Evolutionary conservation across 768 basidiomycete genomes (phyloP).

Genomic region (Amanita exitialis): DNA sequence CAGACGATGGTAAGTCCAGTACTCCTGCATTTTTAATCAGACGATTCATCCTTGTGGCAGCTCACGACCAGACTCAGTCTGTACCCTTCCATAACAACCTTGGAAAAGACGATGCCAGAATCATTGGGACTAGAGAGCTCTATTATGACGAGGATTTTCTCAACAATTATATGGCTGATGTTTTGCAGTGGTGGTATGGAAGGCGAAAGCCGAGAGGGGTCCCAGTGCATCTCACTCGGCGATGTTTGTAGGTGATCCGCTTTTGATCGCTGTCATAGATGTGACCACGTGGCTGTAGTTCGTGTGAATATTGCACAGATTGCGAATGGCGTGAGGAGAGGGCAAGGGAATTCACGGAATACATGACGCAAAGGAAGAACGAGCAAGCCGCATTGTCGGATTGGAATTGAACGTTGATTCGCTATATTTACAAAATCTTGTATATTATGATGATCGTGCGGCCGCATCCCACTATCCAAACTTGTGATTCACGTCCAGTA

Average conservation of each 20-base stretch:
- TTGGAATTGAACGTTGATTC: background rate
- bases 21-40: background rate
- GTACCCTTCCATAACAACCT: background rate
- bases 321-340: conserved; percentile 77
- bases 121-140: conserved; percentile 64
- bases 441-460: background rate
- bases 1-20: background rate
- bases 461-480: background rate
- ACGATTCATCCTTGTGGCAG: background rate
- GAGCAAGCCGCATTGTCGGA: background rate
- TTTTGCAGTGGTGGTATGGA: conserved; percentile 73
- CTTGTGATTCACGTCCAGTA: background rate
- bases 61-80: background rate
- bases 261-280: background rate
- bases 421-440: background rate
- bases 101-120: conserved; percentile 18
- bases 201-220: conserved; percentile 64
- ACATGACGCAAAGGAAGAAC: background rate
- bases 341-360: conserved; percentile 26
- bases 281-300: conserved; percentile 21
- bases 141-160: conserved; percentile 41
- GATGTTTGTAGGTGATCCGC: conserved; percentile 51
- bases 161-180: conserved; percentile 37
- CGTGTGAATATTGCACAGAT: conserved; percentile 63
- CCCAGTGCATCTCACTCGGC: conserved; percentile 38